Percentiles rank a stretch among this genome's conserved stretches.
phyloP scores from a whole-genome alignment of 371 early-diverging fungal species.

The Mortierella sp. region DNA sequence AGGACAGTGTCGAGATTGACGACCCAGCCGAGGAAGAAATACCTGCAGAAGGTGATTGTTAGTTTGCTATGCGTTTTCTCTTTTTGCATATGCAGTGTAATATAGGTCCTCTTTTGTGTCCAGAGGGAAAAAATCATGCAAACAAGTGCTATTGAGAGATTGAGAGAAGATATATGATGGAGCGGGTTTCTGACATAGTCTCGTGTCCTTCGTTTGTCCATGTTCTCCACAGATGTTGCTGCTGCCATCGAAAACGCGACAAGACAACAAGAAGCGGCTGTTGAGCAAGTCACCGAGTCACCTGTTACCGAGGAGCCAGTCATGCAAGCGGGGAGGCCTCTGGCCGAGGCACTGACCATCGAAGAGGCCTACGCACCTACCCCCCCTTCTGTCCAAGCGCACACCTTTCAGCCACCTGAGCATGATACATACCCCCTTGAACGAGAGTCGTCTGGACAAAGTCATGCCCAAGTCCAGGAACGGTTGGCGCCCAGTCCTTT shows the following conservation, averaged over 20 bases:
- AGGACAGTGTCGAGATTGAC: constrained; percentile 86
- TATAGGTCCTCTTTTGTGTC: constrained; percentile 6
- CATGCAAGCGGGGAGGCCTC: constrained; percentile 3
- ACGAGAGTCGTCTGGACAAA: not conserved
- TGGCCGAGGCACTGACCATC: constrained; percentile 12
- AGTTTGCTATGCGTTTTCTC: not conserved
- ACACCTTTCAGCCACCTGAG: constrained; percentile 47
- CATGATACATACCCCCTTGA: constrained; percentile 7
- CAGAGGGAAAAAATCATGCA: not conserved
- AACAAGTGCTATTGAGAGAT: not conserved
- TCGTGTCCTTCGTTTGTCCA: not conserved
- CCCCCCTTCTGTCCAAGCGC: constrained; percentile 52
- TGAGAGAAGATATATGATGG: not conserved
- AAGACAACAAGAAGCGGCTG: constrained; percentile 18
- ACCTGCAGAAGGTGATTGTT: constrained; percentile 45
- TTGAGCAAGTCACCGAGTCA: constrained; percentile 16
- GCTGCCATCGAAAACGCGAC: constrained; percentile 29
- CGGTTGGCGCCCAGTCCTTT: not conserved
- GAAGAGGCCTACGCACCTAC: constrained; percentile 47
- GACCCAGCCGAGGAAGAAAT: constrained; percentile 56
- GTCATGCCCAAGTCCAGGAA: constrained; percentile 1
- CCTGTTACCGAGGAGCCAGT: not conserved
- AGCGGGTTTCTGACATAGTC: not conserved
- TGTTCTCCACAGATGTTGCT: constrained; percentile 24
- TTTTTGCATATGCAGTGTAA: constrained; percentile 14